Evolutionary conservation across 2,329 filamentous ascomycete genomes (phyloP), one percentile per base, ranked within the genome.

Genomic region (Aaosphaeria pasadenensis): DNA sequence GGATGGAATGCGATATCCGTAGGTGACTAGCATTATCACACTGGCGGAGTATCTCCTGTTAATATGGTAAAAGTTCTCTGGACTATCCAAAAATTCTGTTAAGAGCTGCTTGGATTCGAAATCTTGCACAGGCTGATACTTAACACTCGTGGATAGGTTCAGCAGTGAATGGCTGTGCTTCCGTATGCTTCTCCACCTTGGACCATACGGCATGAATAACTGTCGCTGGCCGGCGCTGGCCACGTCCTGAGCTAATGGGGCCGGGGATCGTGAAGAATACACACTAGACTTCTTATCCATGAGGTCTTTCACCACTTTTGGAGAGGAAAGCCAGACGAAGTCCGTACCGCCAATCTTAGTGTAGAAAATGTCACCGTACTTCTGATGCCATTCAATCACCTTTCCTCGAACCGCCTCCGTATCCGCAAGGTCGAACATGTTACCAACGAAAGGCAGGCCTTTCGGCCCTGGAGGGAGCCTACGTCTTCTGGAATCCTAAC

Each of bases 201-300:
- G 59, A 30, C 66, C 59, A 52, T 78, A 77, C 0, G 60, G 71
- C 30, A 71, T 66, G n/a, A 76, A 62, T 2, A 75, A 59, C 42
- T 73, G 67, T 75, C 78, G 42, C 70, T 75, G 43, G 71, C 79
- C 51, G 72, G 75, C 31, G 74, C 69, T 75, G 75, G 77, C 64
- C 3, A 66, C 64, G 42, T 73, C 69, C 38, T 68, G 63, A 2
- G 69, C 69, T 1, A 73, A 50, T 1, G 70, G 70, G 3, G 60
- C 55, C 30, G 61, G 53, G 5, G 61, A 48, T 11, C 75, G 71
- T 1, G 79, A 79, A 1, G 76, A 74, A 56, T 81, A 81, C 41
- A 77, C 71, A n/a, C 71, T 71, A 0, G 76, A 75, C 38, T 75
- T 74, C 55, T 78, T 79, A 50, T 80, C 77, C 47, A 83, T 75